A percentile compares a stretch with the other conserved stretches of the same genome.
These are phyloP conservation scores for Fusarium odoratissimum DNA, from an alignment of 2,329 filamentous ascomycete species.

Conservation along the genomic window DNA sequence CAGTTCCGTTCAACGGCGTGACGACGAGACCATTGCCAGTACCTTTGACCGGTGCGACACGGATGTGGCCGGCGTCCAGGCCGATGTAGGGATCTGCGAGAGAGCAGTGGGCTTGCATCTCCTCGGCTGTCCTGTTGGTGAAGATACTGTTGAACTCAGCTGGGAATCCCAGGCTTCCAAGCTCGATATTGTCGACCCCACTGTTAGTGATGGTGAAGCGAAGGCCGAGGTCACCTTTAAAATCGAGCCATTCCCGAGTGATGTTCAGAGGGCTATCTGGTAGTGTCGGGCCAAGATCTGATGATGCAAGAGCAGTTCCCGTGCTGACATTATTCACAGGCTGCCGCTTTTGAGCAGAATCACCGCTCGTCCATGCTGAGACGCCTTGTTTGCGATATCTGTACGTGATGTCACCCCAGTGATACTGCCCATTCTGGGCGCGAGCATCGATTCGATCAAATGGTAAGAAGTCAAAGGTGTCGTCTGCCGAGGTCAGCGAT, in stretches of 20 bases:
- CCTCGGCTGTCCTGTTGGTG: slow-evolving; percentile 58
- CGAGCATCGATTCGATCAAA: slow-evolving; percentile 61
- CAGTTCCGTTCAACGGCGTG: slow-evolving; percentile 60
- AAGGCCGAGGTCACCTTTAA: slow-evolving; percentile 62
- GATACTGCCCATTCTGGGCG: slow-evolving; percentile 65
- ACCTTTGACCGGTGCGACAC: slow-evolving; percentile 63
- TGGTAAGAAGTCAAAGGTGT: slow-evolving; percentile 66
- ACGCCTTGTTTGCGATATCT: slow-evolving; percentile 59
- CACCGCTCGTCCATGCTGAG: slow-evolving; percentile 57
- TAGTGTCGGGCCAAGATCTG: slow-evolving; percentile 57
- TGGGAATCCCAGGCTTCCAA: slow-evolving; percentile 69
- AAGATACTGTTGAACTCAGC: slow-evolving; percentile 73
- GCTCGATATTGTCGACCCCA: slow-evolving; percentile 55
- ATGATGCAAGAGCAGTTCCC: slow-evolving; percentile 50
- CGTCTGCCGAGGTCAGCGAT: slow-evolving; percentile 56
- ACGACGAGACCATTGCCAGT: slow-evolving; percentile 65
- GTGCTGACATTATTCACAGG: slow-evolving; percentile 35
- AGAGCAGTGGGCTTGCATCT: slow-evolving; percentile 63
- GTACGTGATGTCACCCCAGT: slow-evolving; percentile 68
- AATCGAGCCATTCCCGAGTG: slow-evolving; percentile 63
- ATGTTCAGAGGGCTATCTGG: slow-evolving; percentile 56
- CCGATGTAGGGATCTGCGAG: slow-evolving; percentile 71
- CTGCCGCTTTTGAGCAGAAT: slow-evolving; percentile 58
- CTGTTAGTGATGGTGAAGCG: slow-evolving; percentile 63
- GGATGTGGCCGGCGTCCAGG: slow-evolving; percentile 67